A percentile compares a stretch with the other conserved stretches of the same genome.
phyloP scores from a whole-genome alignment of 768 basidiomycete genomes.

The Suillus subaureus region DNA sequence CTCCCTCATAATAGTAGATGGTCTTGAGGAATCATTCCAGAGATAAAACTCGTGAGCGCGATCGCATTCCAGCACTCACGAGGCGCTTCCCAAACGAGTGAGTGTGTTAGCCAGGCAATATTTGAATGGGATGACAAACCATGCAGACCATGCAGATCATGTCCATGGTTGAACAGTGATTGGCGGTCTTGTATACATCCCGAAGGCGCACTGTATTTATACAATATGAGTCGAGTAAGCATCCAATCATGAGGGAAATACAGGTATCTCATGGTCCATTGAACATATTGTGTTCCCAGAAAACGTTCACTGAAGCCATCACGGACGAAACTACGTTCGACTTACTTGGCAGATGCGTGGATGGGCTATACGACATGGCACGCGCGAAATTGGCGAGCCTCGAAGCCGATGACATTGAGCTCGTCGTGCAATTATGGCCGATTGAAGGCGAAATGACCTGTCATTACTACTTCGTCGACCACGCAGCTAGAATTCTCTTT shows the following conservation, averaged over 20 bases:
- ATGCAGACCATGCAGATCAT: constrained; percentile 1
- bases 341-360: neutral
- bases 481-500: constrained; percentile 1
- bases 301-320: neutral
- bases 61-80: neutral
- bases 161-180: neutral
- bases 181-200: neutral
- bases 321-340: neutral
- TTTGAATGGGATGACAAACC: neutral
- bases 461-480: constrained; percentile 13
- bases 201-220: neutral
- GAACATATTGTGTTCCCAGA: neutral
- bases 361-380: neutral
- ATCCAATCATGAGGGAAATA: neutral
- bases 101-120: neutral
- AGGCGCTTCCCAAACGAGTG: neutral
- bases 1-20: neutral
- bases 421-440: neutral
- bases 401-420: neutral
- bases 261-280: neutral
- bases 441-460: neutral
- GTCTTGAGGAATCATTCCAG: neutral
- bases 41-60: neutral
- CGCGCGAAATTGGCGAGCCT: neutral
- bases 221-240: neutral